These are phyloP conservation scores for Salpingoeca rosetta DNA, from an alignment of 78 protist genomes.

Conservation along the genomic window DNA sequence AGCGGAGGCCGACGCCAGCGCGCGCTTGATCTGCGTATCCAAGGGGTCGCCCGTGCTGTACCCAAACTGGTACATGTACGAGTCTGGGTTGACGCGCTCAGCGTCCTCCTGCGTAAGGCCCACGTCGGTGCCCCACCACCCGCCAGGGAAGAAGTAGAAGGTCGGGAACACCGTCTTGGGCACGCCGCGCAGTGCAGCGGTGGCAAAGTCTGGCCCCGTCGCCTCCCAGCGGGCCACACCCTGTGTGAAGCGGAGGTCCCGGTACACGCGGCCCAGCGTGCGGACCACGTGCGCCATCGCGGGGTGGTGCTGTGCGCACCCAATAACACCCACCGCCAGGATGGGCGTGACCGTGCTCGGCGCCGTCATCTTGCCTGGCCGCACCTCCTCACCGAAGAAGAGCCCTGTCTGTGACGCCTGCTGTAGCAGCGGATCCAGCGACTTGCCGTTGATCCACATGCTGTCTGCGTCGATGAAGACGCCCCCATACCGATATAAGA, in stretches of 20 bases:
- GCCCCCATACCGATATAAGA: neutral
- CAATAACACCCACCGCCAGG: neutral
- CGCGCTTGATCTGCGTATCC: too few relatives aligned
- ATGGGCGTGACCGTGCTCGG: neutral
- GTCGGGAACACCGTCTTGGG: neutral
- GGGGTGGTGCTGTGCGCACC: neutral
- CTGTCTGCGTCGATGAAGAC: neutral
- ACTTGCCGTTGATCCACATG: neutral
- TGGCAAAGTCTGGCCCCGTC: neutral
- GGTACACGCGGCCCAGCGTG: neutral
- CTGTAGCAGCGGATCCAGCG: neutral
- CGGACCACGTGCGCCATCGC: neutral
- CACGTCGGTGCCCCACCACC: neutral
- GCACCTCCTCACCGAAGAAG: neutral
- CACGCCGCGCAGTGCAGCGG: neutral
- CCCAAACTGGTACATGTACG: neutral
- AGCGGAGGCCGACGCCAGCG: too few relatives aligned
- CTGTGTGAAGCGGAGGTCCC: neutral
- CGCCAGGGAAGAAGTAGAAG: neutral
- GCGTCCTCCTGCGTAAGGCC: neutral
- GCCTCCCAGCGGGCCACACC: neutral
- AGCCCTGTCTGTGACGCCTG: neutral
- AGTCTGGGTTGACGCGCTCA: neutral
- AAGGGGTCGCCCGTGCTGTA: too few relatives aligned
- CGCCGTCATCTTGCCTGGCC: neutral